Evolutionary conservation across 768 basidiomycete genomes (phyloP), one percentile per base, ranked within the genome.

Genomic region (Amanita molliuscula): DNA sequence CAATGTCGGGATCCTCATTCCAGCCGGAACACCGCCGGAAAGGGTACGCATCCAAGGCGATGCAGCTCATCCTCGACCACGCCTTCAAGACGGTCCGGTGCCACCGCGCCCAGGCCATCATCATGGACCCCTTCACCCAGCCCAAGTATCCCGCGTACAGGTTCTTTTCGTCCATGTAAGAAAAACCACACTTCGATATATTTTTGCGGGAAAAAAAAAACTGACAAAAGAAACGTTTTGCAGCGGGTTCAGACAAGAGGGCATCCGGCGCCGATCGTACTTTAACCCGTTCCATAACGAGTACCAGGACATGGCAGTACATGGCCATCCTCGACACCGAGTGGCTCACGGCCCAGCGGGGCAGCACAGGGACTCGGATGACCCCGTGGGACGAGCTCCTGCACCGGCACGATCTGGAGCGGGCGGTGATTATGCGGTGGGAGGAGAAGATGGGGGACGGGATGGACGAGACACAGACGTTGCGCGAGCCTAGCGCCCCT

Each of bases 321-420:
- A 62, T 83, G 34, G 81, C 73, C 3, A 69, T 84, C 55, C 60
- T 84, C 48, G 81, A 75, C 41, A 82, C 77, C 0, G 81, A 84
- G 36, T 84, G 79, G 79, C 41, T 56, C 65, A 50, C 58, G 15
- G 65, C 13, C 0, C 68, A 72, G 0, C 23, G 10, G 16, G 20
- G 23, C 15, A n/a, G n/a, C n/a, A 13, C 21, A 3, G 15, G 3
- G 4, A 13, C 18, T 3, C 29, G 40, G 11, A 58, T 61, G 35
- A 70, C 73, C 0, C 58, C 77, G 3, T 84, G 82, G 82, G 81
- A 82, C 47, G 82, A 81, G 56, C 65, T 84, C 45, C 67, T 84
- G 38, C 53, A 61, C n/a, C 72, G 82, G 20, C 82, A 84, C 56
- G 65, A 76, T 48, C 64, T 66, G 33, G 82, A 84, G 63, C 67